A percentile compares a stretch with the other conserved stretches of the same genome.
Evolutionary conservation across 805 yeast genomes (phyloP).

Genomic region (Pichia nanzhaoensis): DNA sequence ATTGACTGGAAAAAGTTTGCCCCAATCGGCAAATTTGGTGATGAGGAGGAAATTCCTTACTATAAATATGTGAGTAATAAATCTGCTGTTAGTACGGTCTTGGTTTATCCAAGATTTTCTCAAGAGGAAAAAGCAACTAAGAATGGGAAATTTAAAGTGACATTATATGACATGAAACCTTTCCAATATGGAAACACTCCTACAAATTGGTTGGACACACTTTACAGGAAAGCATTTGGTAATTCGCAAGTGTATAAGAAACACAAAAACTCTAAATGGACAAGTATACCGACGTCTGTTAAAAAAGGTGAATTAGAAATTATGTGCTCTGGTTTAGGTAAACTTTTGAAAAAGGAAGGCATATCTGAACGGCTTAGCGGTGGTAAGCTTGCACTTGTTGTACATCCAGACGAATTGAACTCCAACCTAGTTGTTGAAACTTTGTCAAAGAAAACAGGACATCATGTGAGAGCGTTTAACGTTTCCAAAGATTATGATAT

Average conservation of each 20-base stretch:
- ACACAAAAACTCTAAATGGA: slow-evolving; percentile 21
- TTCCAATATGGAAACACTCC: slow-evolving; percentile 22
- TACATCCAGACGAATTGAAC: slow-evolving; percentile 26
- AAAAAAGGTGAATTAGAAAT: slow-evolving; percentile 21
- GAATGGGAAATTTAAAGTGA: slow-evolving; percentile 17
- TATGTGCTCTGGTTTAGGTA: slow-evolving; percentile 22
- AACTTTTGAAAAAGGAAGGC: slow-evolving; percentile 15
- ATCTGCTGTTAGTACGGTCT: slow-evolving; percentile 21
- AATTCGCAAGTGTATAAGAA: slow-evolving; percentile 19
- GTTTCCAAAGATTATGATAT: slow-evolving; percentile 12
- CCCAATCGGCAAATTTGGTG: slow-evolving; percentile 22
- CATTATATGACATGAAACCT: slow-evolving; percentile 22
- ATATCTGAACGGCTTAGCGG: slow-evolving; percentile 4
- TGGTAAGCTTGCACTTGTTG: slow-evolving; percentile 17
- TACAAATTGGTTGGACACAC: slow-evolving; percentile 18
- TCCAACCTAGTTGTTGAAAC: slow-evolving; percentile 12
- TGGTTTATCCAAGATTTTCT: slow-evolving; percentile 19
- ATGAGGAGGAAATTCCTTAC: slow-evolving; percentile 18
- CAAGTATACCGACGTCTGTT: slow-evolving; percentile 6
- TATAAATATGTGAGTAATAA: slow-evolving; percentile 18
- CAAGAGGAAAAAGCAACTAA: slow-evolving; percentile 4
- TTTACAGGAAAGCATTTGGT: slow-evolving; percentile 19
- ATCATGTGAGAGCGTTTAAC: slow-evolving; percentile 13
- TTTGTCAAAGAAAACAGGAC: slow-evolving; percentile 11
- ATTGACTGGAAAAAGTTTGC: slow-evolving; percentile 29